Percentiles rank a stretch among this genome's conserved stretches.
phyloP scores from a whole-genome alignment of 306 rosid species.

The Vigna mungo region DNA sequence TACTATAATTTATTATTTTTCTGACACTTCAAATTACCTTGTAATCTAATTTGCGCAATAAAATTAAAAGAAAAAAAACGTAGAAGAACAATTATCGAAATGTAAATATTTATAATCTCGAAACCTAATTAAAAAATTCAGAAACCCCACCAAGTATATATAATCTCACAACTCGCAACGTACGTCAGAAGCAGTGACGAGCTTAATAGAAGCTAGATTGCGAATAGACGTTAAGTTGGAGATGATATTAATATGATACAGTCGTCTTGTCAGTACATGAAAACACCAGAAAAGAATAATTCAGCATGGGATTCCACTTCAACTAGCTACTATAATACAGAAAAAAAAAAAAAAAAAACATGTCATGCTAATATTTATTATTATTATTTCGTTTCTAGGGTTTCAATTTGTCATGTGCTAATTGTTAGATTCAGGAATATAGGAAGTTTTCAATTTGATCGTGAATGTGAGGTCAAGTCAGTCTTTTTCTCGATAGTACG shows the following conservation, averaged over 20 bases:
- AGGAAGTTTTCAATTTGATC: background rate
- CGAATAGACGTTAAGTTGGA: background rate
- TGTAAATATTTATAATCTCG: too few species aligned
- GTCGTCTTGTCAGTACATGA: background rate
- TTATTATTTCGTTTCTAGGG: background rate
- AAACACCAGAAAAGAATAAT: background rate
- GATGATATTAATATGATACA: background rate
- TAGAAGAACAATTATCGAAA: too few species aligned
- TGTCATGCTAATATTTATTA: background rate
- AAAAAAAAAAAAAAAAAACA: background rate
- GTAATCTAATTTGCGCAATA: too few species aligned
- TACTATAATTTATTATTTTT: too few species aligned
- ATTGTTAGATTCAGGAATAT: background rate
- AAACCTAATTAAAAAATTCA: too few species aligned
- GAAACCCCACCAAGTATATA: too few species aligned
- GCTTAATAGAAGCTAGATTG: background rate
- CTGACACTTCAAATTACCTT: too few species aligned
- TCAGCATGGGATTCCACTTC: background rate
- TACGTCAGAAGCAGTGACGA: background rate
- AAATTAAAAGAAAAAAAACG: too few species aligned
- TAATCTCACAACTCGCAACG: too few species aligned
- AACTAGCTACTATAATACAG: background rate
- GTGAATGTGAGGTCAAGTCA: background rate
- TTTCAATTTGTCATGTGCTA: conserved; percentile 36
- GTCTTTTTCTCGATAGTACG: background rate